Base-by-base conservation (phyloP, 2,329 filamentous ascomycete genomes). In the Alternaria sp. region DNA sequence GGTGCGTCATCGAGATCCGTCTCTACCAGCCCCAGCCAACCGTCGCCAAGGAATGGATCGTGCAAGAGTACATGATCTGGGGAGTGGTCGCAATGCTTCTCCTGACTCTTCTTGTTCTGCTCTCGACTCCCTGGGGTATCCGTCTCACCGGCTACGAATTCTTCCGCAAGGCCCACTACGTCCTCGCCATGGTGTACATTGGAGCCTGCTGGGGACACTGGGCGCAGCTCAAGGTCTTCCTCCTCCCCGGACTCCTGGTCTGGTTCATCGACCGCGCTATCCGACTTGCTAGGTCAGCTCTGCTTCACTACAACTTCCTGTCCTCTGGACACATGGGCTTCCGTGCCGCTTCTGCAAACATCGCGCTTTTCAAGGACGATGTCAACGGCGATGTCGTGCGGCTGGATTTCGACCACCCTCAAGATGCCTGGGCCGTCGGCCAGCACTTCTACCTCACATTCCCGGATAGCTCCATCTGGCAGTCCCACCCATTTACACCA, bases 131-230 rank as follows among this genome's bases (percentile, higher is more conserved):
- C 12, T 84, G 83, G 75, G 89, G 84, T 1, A 90, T 93, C 61
- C 84, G 85, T 9, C 78, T 85, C 51, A 92, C 90, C 0, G 92
- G 92, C 3, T 93, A 94, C 77, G 92, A 94, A 71, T 89, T 91
- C 79, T 94, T 94, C 83, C 86, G 90, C 64, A 93, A 92, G 75
- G 81, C 87, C 0, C 91, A 94, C 75, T 92, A 92, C 70, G 82
- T 93, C 12, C 82, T 93, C 3, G 92, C 91, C 11, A 88, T 91
- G 81, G 77, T 93, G 5, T 94, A 92, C 77, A 87, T 94, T 12
- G 92, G 90, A 5, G 90, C 90, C 4, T 90, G 90, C 78, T 93
- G 90, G 86, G 91, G 86, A 1, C 92, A 94, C 74, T 94, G 91
- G 92, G 77, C 84, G 55, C 82, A 88, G 55, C 82, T 94, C 12